phyloP scores from a whole-genome alignment of 2,329 filamentous ascomycete genomes.

The Cladosporium halotolerans region DNA sequence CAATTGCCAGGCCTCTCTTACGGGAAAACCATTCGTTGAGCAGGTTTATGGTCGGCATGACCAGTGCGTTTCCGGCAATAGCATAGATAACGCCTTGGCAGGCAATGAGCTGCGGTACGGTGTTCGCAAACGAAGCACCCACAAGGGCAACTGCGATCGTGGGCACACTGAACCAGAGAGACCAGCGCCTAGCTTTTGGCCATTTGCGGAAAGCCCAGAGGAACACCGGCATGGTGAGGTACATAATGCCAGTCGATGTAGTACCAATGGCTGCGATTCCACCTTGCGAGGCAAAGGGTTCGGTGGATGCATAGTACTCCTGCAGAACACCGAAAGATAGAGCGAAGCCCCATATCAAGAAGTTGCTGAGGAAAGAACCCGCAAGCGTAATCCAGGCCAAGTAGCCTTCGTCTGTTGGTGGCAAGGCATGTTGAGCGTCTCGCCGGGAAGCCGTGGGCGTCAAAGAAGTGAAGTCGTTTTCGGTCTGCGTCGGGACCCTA shows the following conservation, averaged over 20 bases:
- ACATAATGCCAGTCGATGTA: conserved; percentile 33
- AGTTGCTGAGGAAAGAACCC: conserved; percentile 31
- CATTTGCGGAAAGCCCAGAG: conserved; percentile 33
- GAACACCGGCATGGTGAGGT: conserved; percentile 37
- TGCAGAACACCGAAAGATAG: conserved; percentile 18
- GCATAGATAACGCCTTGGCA: conserved; percentile 36
- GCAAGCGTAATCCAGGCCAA: conserved; percentile 42
- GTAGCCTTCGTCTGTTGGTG: conserved; percentile 31
- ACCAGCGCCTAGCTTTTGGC: conserved; percentile 30
- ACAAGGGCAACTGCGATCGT: conserved; percentile 31
- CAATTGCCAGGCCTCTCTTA: conserved; percentile 35
- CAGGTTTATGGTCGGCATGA: conserved; percentile 42
- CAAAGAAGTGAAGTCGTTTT: no score
- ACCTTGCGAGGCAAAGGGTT: conserved; percentile 12
- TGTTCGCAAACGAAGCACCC: conserved; percentile 29
- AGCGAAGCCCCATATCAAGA: conserved; percentile 16
- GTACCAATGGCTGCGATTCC: conserved; percentile 42
- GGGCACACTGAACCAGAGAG: conserved; percentile 31
- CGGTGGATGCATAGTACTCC: conserved; percentile 16
- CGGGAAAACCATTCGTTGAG: conserved; percentile 46
- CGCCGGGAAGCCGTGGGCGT: neutral
- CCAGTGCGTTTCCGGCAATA: conserved; percentile 44
- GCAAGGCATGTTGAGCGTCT: conserved; percentile 16
- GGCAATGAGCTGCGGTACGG: conserved; percentile 31
- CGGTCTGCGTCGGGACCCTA: no score